Conservation (phyloP, 129 eudicot genomes). For the Lonicera japonica region DNA sequence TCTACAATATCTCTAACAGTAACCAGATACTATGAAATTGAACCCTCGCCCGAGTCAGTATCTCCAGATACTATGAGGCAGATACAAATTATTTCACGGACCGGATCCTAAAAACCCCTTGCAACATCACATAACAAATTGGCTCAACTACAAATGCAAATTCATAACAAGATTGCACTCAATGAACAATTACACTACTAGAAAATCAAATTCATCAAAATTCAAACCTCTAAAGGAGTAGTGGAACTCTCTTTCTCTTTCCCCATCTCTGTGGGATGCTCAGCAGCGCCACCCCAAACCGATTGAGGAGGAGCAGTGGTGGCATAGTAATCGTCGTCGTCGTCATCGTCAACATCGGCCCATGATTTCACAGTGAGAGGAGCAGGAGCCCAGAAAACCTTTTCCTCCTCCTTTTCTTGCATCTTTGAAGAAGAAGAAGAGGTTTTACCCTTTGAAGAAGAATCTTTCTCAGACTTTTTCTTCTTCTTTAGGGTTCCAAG, state of each 20-base stretch:
- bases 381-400: conserved; percentile 39
- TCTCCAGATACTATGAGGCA: too few relatives aligned
- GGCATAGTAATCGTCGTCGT: conserved; percentile 48
- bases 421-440: background rate
- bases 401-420: conserved; percentile 14
- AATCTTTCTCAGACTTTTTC: conserved; percentile 23
- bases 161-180: too few relatives aligned
- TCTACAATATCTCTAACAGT: too few relatives aligned
- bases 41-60: too few relatives aligned
- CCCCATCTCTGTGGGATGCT: background rate
- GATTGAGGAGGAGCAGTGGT: conserved; percentile 41
- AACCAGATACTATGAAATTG: too few relatives aligned
- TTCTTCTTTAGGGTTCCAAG: conserved; percentile 44
- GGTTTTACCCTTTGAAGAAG: conserved; percentile 7
- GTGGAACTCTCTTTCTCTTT: conserved; percentile 11
- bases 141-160: too few relatives aligned
- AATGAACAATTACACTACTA: too few relatives aligned
- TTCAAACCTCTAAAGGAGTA: conserved; percentile 5
- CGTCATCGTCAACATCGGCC: conserved; percentile 56
- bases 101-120: too few relatives aligned
- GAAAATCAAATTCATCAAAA: too few relatives aligned
- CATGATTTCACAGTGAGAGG: conserved; percentile 36
- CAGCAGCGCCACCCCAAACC: conserved; percentile 23
- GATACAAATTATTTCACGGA: too few relatives aligned
- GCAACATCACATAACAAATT: too few relatives aligned